Evolutionary conservation across 2,329 filamentous ascomycete species (phyloP), one percentile per base, ranked within the genome.

Genomic region (Monosporascus cannonballus): DNA sequence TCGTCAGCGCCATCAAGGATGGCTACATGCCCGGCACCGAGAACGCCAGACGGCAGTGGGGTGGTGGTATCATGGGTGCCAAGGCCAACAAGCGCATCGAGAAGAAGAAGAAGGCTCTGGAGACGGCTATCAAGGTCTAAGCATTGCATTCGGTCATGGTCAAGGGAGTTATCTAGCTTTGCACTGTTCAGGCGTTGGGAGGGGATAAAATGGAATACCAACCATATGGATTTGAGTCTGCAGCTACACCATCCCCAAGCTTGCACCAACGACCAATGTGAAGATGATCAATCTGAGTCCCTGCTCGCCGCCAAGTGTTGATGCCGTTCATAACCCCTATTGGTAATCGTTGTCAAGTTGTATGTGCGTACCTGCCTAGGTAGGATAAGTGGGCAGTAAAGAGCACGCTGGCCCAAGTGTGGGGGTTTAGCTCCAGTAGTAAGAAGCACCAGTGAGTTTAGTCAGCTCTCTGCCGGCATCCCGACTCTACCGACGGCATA

Each of bases 61-160:
- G 95, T 80, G 94, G 94, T 84, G 95, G 95, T 77, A 96, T 99
- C 81, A 96, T 99, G 92, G 81, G 94, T 71, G 82, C 86, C 74
- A 99, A 99, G 90, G 92, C 94, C 72, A 85, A 84, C 76, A 83
- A 81, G 77, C 78, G 78, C 70, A 81, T 77, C 59, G 76, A 78
- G 76, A 96, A 96, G 89, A 90, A 90, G 83, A 84, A 87, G 78
- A 96, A 96, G 88, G 91, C 92, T 71, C 71, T 94, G 61, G 94
- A 97, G 79, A 78, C 77, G 71, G 92, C 94, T 73, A 91, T 96
- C 85, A 97, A 97, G 89, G 95, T 99, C 80, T 99, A 95, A 66
- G 54, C 54, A 49, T 56, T 54, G 53, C 52, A 49, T 60, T 60
- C 49, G 56, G 57, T 64, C 55, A 68, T 58, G 59, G 56, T 56